Conservation (phyloP, 2,329 filamentous ascomycete genomes). For the Magnaporthiopsis poae region DNA sequence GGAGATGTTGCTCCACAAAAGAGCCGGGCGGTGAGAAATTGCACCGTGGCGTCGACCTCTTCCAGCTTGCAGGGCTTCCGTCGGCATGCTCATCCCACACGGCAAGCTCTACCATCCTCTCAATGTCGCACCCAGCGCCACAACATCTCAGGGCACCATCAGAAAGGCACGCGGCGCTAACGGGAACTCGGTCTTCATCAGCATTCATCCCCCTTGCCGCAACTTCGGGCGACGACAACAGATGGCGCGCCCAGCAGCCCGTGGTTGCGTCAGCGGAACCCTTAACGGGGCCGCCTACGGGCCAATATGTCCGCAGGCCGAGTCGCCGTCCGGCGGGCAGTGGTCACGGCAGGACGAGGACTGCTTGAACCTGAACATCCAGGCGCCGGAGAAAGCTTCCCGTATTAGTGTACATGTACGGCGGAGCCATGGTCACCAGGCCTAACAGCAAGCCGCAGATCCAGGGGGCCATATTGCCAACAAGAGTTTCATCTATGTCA, state of each 20-base stretch:
- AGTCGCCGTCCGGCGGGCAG: not conserved
- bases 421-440: slow-evolving; percentile 4
- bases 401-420: slow-evolving; percentile 6
- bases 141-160: slow-evolving; percentile 3
- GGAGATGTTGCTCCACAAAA: too few relatives aligned
- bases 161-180: not conserved
- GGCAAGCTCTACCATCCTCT: not conserved
- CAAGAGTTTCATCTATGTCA: slow-evolving; percentile 4
- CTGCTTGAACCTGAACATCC: slow-evolving; percentile 5
- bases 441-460: slow-evolving; percentile 5
- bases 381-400: slow-evolving; percentile 2
- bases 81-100: not conserved
- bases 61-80: slow-evolving; percentile 1
- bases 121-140: not conserved
- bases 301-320: slow-evolving; percentile 3
- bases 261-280: not conserved
- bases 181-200: slow-evolving; percentile 5
- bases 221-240: slow-evolving; percentile 2
- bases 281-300: slow-evolving; percentile 2
- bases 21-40: too few relatives aligned
- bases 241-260: not conserved
- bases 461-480: slow-evolving; percentile 3
- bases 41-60: too few relatives aligned
- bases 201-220: too few relatives aligned
- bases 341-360: slow-evolving; percentile 3